Evolutionary conservation across 192 early-diverging fungal species (phyloP).

Genomic region (Thoreauomyces humboldtii): DNA sequence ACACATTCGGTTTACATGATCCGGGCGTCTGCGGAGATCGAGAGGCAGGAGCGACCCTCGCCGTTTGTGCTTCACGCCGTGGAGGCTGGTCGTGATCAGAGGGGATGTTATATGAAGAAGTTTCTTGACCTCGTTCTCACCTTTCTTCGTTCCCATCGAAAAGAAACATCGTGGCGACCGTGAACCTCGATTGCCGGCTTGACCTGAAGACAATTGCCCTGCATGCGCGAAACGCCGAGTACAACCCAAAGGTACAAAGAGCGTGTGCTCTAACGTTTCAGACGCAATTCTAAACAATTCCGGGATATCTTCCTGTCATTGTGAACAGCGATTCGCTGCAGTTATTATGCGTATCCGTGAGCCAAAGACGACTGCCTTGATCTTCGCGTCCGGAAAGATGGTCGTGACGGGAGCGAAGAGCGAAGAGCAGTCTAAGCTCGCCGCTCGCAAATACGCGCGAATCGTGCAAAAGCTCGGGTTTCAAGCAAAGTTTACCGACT

Average conservation of each 20-base stretch:
- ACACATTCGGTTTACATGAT: no score
- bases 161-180: conserved; percentile 98
- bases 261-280: not conserved
- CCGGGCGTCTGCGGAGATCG: no score
- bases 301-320: no score
- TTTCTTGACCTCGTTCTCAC: no score
- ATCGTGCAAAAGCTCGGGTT: conserved; percentile 99
- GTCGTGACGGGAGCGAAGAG: conserved; percentile 97
- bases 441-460: conserved; percentile 97
- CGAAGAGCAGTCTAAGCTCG: conserved; percentile 95
- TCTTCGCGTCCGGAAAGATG: conserved; percentile 99
- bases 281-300: no score
- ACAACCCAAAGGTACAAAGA: conserved; percentile 93
- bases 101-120: no score
- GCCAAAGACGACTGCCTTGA: conserved; percentile 98
- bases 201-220: conserved; percentile 98
- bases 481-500: conserved; percentile 95
- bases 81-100: no score
- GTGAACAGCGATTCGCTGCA: conserved; percentile 91
- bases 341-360: conserved; percentile 99
- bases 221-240: conserved; percentile 99
- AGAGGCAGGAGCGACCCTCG: no score
- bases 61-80: no score
- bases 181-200: conserved; percentile 94
- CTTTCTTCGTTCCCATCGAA: not conserved